A percentile compares a stretch with the other conserved stretches of the same genome.
phyloP scores from a whole-genome alignment of 108 stramenopile species.

The Cyclotella choctawhatcheeana region DNA sequence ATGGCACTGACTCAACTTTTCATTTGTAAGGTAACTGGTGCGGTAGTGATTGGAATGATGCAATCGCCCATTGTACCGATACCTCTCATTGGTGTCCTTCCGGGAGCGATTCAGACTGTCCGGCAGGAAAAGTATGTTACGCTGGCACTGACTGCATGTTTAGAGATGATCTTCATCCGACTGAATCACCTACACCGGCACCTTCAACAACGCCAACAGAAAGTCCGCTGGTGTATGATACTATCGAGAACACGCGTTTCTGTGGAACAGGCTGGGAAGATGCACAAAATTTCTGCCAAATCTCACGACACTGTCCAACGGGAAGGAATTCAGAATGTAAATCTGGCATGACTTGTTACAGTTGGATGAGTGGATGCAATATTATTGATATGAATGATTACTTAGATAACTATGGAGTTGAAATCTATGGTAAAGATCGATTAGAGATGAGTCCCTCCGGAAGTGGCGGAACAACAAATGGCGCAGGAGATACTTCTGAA shows the following conservation, averaged over 20 bases:
- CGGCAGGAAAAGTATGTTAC: conserved; percentile 31
- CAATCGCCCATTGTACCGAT: conserved; percentile 20
- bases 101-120: conserved; percentile 47
- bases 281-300: conserved; percentile 28
- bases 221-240: conserved; percentile 18
- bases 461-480: not conserved
- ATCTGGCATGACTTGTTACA: conserved; percentile 23
- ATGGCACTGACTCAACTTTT: too few species aligned
- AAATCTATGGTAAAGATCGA: conserved; percentile 35
- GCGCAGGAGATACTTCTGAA: not conserved
- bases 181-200: conserved; percentile 21
- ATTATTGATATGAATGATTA: conserved; percentile 40
- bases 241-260: conserved; percentile 33
- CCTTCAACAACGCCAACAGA: conserved; percentile 18
- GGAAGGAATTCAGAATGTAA: conserved; percentile 34
- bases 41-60: conserved; percentile 43
- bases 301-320: conserved; percentile 32
- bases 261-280: conserved; percentile 41
- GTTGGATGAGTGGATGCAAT: conserved; percentile 40
- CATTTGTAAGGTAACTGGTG: too few species aligned
- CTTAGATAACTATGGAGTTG: conserved; percentile 16
- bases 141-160: conserved; percentile 42
- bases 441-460: conserved; percentile 8
- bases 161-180: conserved; percentile 29
- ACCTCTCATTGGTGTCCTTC: conserved; percentile 41